phyloP scores from a whole-genome alignment of 176 grass and related monocot genomes.

The Lolium perenne region DNA sequence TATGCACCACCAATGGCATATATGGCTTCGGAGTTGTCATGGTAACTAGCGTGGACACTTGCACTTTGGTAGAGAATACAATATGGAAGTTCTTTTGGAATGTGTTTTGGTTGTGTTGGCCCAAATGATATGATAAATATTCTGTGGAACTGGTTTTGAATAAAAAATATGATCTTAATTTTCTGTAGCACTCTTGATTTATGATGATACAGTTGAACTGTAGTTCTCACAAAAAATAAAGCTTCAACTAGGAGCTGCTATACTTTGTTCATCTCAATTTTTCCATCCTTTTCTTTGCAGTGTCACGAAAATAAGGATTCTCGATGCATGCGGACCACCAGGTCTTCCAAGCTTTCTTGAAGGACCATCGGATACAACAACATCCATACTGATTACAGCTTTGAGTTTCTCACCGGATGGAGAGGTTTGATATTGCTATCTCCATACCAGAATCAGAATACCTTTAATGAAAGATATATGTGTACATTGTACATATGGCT shows the following conservation, averaged over 20 bases:
- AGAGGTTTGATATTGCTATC: constrained; percentile 65
- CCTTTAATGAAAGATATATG: constrained; percentile 23
- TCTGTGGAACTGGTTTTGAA: constrained; percentile 2
- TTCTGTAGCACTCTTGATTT: constrained; percentile 13
- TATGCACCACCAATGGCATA: constrained; percentile 6
- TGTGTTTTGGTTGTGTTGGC: not conserved
- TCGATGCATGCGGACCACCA: constrained; percentile 94
- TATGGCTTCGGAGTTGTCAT: constrained; percentile 15
- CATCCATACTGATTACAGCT: constrained; percentile 74
- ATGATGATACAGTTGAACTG: not conserved
- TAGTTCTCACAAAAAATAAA: not conserved
- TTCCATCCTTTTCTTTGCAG: constrained; percentile 43
- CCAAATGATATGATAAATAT: not conserved
- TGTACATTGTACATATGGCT: not conserved
- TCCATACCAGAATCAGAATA: constrained; percentile 14
- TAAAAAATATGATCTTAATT: constrained; percentile 25
- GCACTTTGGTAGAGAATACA: constrained; percentile 14
- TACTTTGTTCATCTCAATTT: constrained; percentile 33
- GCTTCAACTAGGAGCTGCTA: not conserved
- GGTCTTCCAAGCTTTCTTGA: constrained; percentile 84
- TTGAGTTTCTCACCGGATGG: constrained; percentile 92
- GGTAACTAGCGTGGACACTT: not conserved
- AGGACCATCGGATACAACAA: constrained; percentile 58
- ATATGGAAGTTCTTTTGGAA: not conserved
- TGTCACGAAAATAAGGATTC: constrained; percentile 96